phyloP scores from a whole-genome alignment of 331 rosid species.

The Acacia pycnantha region DNA sequence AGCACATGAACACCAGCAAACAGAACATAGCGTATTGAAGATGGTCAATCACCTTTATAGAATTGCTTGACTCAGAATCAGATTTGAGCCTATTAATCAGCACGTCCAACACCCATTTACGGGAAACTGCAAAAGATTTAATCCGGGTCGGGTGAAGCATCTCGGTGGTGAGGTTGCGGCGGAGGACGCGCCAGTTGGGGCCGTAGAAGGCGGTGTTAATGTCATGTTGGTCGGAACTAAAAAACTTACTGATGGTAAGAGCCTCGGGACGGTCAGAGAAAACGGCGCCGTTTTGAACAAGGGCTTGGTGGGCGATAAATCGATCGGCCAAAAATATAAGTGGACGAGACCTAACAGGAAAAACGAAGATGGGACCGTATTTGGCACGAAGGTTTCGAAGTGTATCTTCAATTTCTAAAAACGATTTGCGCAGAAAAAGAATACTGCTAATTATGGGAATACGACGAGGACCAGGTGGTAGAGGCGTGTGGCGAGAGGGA shows the following conservation, averaged over 20 bases:
- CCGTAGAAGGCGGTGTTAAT: not conserved
- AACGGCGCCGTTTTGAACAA: not conserved
- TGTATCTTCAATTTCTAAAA: not conserved
- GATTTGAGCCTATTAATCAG: not conserved
- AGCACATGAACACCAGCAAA: not conserved
- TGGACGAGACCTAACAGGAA: not conserved
- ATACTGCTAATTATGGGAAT: not conserved
- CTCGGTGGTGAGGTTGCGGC: not conserved
- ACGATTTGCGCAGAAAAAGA: not conserved
- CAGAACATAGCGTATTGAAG: not conserved
- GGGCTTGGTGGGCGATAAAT: not conserved
- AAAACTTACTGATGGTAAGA: not conserved
- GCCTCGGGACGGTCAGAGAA: not conserved
- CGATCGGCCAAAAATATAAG: not conserved
- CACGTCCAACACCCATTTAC: not conserved
- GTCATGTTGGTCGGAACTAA: not conserved
- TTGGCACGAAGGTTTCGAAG: not conserved
- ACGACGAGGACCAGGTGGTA: not conserved
- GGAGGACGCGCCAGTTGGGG: not conserved
- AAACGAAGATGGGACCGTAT: not conserved
- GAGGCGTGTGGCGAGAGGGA: not conserved
- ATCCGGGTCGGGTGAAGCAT: not conserved
- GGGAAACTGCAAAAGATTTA: not conserved
- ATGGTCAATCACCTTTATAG: not conserved
- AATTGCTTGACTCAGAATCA: not conserved